Conservation (phyloP, 306 rosid genomes). For the Cucumis melo region DNA sequence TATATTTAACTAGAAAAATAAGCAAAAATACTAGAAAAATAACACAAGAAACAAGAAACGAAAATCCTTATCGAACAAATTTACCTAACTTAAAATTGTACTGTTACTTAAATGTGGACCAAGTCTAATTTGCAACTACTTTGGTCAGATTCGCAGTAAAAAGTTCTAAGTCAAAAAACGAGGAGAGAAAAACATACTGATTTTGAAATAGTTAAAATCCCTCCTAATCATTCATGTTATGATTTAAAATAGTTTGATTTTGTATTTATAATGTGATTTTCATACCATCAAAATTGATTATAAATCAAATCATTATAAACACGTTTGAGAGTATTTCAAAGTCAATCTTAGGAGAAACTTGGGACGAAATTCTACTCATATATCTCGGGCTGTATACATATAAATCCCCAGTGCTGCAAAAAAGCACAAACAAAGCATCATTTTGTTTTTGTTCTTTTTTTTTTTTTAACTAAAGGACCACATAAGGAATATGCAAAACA, state of each 20-base stretch:
- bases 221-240: too few relatives aligned
- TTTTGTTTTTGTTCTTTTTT: not conserved
- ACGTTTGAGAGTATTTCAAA: too few relatives aligned
- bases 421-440: conserved; percentile 2
- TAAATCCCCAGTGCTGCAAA: not conserved
- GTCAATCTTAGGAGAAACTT: not conserved
- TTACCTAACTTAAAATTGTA: not conserved
- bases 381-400: not conserved
- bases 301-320: too few relatives aligned
- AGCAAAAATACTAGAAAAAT: too few relatives aligned
- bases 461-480: conserved; percentile 7
- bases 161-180: not conserved
- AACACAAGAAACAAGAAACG: too few relatives aligned
- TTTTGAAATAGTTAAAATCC: not conserved
- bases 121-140: not conserved
- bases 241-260: too few relatives aligned
- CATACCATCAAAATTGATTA: too few relatives aligned
- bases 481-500: conserved; percentile 19
- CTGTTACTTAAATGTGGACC: too few relatives aligned
- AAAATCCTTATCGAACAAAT: too few relatives aligned
- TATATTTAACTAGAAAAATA: too few relatives aligned
- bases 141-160: not conserved
- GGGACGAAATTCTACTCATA: not conserved
- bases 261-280: too few relatives aligned
- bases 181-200: too few relatives aligned